These are phyloP conservation scores for Pseudonitzschia multistriata DNA, from an alignment of 108 stramenopile genomes.

Conservation along the genomic window DNA sequence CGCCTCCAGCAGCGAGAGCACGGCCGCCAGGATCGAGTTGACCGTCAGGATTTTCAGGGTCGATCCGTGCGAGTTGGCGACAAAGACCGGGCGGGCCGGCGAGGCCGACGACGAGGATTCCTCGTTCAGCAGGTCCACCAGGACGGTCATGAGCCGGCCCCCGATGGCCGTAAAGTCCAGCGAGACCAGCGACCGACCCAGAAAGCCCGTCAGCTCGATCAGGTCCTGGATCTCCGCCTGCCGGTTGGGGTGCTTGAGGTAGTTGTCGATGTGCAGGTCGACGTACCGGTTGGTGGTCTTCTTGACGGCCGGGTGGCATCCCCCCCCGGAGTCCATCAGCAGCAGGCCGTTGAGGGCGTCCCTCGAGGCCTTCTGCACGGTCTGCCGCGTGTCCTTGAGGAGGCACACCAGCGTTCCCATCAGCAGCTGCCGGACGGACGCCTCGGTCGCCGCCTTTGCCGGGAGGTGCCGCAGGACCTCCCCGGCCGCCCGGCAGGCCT, in stretches of 20 bases:
- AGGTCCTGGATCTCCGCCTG: slow-evolving; percentile 13
- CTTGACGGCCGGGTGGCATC: slow-evolving; percentile 28
- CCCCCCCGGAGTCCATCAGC: slow-evolving; percentile 25
- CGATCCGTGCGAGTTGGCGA: slow-evolving; percentile 26
- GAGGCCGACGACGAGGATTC: slow-evolving; percentile 9
- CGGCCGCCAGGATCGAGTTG: slow-evolving; percentile 40
- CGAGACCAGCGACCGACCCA: slow-evolving; percentile 36
- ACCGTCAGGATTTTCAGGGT: slow-evolving; percentile 39
- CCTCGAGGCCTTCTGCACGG: slow-evolving; percentile 57
- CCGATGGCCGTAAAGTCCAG: slow-evolving; percentile 47
- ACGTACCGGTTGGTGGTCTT: slow-evolving; percentile 15
- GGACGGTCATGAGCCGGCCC: slow-evolving; percentile 44
- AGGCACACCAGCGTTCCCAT: slow-evolving; percentile 48
- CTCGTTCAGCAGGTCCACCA: slow-evolving; percentile 40
- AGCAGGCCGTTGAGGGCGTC: slow-evolving; percentile 44
- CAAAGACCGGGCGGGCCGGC: slow-evolving; percentile 26
- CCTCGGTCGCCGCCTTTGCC: slow-evolving; percentile 8
- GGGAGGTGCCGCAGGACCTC: slow-evolving; percentile 20
- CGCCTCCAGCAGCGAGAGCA: slow-evolving; percentile 46
- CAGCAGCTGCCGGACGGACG: slow-evolving; percentile 31
- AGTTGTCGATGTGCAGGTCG: slow-evolving; percentile 12
- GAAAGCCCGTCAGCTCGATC: slow-evolving; percentile 20
- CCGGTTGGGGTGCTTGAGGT: slow-evolving; percentile 20
- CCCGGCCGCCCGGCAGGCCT: slow-evolving; percentile 27
- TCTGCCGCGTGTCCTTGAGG: slow-evolving; percentile 50